Conservation (phyloP, 208 protist species). For the Trichomonas tenax region DNA sequence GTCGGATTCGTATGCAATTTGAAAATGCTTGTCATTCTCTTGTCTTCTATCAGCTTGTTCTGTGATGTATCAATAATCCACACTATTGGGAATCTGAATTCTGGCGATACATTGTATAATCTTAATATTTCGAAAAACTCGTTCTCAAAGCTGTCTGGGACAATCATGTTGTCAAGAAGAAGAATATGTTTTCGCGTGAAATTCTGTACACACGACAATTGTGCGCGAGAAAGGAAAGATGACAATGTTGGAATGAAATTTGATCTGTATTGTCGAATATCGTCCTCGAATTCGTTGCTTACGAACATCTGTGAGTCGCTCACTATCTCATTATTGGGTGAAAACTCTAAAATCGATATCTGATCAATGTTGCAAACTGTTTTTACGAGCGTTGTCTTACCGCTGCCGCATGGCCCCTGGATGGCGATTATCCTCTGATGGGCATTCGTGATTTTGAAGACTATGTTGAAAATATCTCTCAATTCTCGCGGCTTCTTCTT, state of each 20-base stretch:
- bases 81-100: neutral
- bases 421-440: neutral
- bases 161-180: neutral
- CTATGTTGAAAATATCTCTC: neutral
- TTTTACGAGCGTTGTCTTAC: neutral
- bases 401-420: neutral
- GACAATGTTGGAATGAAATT: neutral
- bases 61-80: neutral
- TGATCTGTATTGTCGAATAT: neutral
- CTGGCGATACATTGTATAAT: neutral
- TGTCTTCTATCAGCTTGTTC: neutral
- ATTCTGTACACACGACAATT: neutral
- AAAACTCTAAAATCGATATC: neutral
- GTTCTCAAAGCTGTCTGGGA: neutral
- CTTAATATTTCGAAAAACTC: neutral
- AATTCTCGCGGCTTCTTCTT: neutral
- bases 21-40: neutral
- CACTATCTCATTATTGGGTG: neutral
- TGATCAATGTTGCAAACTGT: neutral
- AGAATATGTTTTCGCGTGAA: neutral
- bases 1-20: neutral
- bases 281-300: neutral
- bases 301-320: neutral
- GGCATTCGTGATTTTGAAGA: neutral
- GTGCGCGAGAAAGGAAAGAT: neutral